Percentiles rank a stretch among this genome's conserved stretches.
Conservation (phyloP, 192 early-diverging fungal genomes). For the Phlyctochytrium arcticum region DNA sequence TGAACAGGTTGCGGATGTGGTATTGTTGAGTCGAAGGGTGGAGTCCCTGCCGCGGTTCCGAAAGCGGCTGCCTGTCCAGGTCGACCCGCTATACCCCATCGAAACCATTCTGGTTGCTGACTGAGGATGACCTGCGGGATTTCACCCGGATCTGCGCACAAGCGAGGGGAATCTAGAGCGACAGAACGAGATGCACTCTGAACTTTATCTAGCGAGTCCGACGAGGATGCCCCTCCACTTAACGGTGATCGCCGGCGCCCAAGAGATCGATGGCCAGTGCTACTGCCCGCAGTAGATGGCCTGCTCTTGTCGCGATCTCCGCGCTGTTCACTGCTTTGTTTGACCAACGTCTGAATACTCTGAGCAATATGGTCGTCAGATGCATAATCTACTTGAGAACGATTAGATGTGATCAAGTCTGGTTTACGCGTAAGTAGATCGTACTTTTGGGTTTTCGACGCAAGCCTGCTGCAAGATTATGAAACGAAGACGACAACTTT, state of each 20-base stretch:
- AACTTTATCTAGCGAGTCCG: not conserved
- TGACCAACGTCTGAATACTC: not conserved
- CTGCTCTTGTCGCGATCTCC: not conserved
- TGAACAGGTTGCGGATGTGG: not conserved
- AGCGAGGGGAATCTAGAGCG: too few species aligned
- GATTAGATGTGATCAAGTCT: too few species aligned
- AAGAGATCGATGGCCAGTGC: too few species aligned
- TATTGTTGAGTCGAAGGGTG: not conserved
- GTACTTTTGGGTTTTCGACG: constrained; percentile 24
- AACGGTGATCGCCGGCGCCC: not conserved
- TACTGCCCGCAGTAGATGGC: not conserved
- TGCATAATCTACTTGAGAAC: too few species aligned
- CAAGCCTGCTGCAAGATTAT: constrained; percentile 23
- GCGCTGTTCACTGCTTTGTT: not conserved
- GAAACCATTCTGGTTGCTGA: not conserved
- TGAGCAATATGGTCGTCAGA: too few species aligned
- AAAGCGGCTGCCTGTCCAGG: not conserved
- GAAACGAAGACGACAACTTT: constrained; percentile 37
- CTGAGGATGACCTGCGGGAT: not conserved
- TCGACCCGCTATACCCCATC: not conserved
- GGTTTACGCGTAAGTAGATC: too few species aligned
- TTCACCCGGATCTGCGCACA: too few species aligned
- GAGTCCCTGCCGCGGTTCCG: not conserved
- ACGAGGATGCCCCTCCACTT: not conserved
- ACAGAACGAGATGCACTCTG: too few species aligned